Evolutionary conservation across 1,139 yeast genomes (phyloP).

Genomic region (Meyerozyma guilliermondii): DNA sequence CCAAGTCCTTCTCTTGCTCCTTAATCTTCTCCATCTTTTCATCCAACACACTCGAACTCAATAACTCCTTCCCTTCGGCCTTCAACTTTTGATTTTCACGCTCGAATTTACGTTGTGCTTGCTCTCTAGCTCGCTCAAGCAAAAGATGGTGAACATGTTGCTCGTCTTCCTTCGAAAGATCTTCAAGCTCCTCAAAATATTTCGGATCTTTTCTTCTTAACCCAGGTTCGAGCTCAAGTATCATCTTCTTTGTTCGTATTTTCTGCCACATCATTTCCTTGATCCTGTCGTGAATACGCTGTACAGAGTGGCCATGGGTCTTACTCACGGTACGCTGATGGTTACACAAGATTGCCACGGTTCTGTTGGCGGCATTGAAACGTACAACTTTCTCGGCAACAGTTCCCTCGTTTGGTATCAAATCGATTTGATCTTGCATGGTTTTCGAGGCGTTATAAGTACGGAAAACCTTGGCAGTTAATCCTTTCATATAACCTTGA

Average conservation of each 20-base stretch:
- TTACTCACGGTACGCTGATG: conserved; percentile 93
- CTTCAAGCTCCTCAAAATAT: conserved; percentile 69
- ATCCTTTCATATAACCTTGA: conserved; percentile 86
- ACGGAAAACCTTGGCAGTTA: conserved; percentile 96
- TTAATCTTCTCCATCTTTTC: conserved; percentile 56
- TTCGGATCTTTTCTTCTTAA: conserved; percentile 47
- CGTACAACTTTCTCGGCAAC: conserved; percentile 82
- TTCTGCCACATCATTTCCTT: conserved; percentile 83
- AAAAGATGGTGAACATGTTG: conserved; percentile 51
- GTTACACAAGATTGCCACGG: conserved; percentile 93
- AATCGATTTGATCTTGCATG: conserved; percentile 90
- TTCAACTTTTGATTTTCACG: conserved; percentile 74
- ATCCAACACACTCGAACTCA: conserved; percentile 52
- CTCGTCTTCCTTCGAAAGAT: conserved; percentile 62
- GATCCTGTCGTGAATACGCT: conserved; percentile 69
- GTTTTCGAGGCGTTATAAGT: conserved; percentile 95
- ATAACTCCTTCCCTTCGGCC: conserved; percentile 48
- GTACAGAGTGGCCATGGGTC: conserved; percentile 75
- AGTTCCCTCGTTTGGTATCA: conserved; percentile 78
- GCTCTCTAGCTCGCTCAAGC: conserved; percentile 57
- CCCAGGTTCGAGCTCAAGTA: conserved; percentile 58
- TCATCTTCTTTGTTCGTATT: conserved; percentile 66
- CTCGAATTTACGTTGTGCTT: conserved; percentile 56
- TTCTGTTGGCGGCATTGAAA: conserved; percentile 91
- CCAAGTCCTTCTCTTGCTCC: conserved; percentile 50